A percentile compares a stretch with the other conserved stretches of the same genome.
Evolutionary conservation across 805 yeast genomes (phyloP).

Genomic region (Saccharomycopsis capsularis): DNA sequence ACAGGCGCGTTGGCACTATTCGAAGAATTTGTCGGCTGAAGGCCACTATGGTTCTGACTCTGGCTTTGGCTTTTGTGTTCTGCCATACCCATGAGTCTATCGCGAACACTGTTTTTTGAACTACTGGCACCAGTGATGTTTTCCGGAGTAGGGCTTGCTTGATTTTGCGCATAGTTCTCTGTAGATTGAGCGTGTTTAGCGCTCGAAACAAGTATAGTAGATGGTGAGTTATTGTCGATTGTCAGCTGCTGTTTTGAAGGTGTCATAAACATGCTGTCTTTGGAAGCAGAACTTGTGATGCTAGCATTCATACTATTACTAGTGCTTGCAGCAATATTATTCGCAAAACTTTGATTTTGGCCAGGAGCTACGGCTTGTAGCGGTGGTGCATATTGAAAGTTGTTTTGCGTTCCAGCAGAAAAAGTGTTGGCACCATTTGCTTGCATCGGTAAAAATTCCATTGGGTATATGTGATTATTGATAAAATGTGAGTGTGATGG

Average conservation of each 20-base stretch:
- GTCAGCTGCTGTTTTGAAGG: conserved; percentile 12
- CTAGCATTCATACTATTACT: too few species aligned
- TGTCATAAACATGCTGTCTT: conserved; percentile 4
- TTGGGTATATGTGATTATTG: too few species aligned
- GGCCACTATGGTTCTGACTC: neutral
- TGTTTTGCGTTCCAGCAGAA: too few species aligned
- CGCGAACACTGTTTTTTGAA: neutral
- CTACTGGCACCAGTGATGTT: neutral
- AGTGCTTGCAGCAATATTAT: too few species aligned
- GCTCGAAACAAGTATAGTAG: conserved; percentile 15
- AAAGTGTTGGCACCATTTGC: neutral
- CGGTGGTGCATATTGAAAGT: too few species aligned
- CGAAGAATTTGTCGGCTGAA: neutral
- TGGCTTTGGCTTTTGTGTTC: neutral
- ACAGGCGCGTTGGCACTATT: conserved; percentile 10
- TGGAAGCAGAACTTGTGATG: too few species aligned
- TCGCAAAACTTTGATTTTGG: neutral
- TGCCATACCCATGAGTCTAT: too few species aligned
- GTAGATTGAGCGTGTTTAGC: neutral
- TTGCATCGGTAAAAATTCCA: too few species aligned
- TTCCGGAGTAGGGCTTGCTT: conserved; percentile 16
- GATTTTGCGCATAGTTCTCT: neutral
- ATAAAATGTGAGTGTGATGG: too few species aligned
- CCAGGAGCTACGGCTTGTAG: too few species aligned
- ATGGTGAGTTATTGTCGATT: conserved; percentile 5